Base-by-base conservation (phyloP, 2,329 filamentous ascomycete species). In the Ampelomyces quisqualis region DNA sequence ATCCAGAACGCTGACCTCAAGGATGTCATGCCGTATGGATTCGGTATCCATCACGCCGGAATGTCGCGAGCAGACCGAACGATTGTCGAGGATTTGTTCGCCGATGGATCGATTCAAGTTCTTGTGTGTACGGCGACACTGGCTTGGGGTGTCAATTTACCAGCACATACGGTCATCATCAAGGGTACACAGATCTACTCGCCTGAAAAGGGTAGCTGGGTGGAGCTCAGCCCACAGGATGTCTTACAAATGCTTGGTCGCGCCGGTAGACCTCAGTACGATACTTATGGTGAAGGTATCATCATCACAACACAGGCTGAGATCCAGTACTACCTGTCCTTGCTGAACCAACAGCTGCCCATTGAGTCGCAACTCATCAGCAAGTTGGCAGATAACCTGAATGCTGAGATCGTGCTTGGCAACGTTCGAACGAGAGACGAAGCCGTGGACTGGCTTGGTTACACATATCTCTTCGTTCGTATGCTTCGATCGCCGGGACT, bases 111-210 rank as follows among this genome's bases (percentile, higher is more conserved):
- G 21, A 88, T 98, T 24, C 90, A 96, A 66, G 93, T 98, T 2
- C 82, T 98, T 35, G 91, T 97, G 23, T 97, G 90, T 70, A 98
- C 93, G 26, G 91, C 94, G 26, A 98, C 93, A n/a, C 77, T 98
- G 38, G 93, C 93, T 17, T 98, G 93, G 93, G 93, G 93, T 81
- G 93, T 98, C 64, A 98, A 98, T 70, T 73, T 98, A 63, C 93
- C 93, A 4, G 93, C 93, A 2, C 93, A 98, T 64, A 97, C 93
- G 1, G 93, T 98, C 61, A 91, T 98, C 64, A 98, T 98, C 75
- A 98, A 98, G 72, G 93, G 93, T 40, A 98, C 93, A 1, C 90
- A 95, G 63, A 86, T 98, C 14, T 98, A 98, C 72, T 97, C 93
- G 0, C 93, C 93, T 0, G 93, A 98, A 67, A 97, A 96, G 74